Base-by-base conservation (phyloP, 345 rosid species). In the Eucalyptus melliodora region DNA sequence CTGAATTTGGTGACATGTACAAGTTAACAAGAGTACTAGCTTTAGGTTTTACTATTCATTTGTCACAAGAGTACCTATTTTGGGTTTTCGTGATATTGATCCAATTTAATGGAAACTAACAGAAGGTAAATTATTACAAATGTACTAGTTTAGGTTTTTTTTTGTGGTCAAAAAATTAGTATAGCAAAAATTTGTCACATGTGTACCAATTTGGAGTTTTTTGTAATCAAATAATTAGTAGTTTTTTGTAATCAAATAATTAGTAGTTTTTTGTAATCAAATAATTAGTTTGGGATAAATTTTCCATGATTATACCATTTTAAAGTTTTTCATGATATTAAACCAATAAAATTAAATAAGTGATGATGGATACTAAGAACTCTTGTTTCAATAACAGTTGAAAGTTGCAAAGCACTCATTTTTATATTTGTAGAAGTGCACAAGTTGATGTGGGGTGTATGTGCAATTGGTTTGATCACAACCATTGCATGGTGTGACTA, bases 271-370 rank as follows among this genome's bases (percentile, higher is more conserved):
- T 56, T 56, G 2, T 23, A 5, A 56, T 56, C 30, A 56, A 1
- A 24, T 2, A 56, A 23, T 56, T 56, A 56, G 6, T 56, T 56
- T 56, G 30, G 14, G 3, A 56, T 56, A 56, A 56, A 56, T 2
- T 56, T 56, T 2, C 23, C 11, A 4, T 8, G 3, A 23, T 21
- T 56, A 21, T 56, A 3, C 3, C 0, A 56, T 0, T 56, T 56
- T 56, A 24, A 0, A 56, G 3, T 56, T 56, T 56, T 56, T 56
- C 6, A 5, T 56, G 6, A 9, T 56, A 56, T 56, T 56, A 56
- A 23, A 23, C 1, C 6, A 34, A 69, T 69, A 69, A 53, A 53
- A 17, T 69, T 69, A 69, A 34, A 69, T 4, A 34, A 69, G 24
- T 34, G 44, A 34, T 34, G 44, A 17, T 8, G 24, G 4, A 69